Base-by-base conservation (phyloP, 257 asterid species). In the Primulina eburnea region DNA sequence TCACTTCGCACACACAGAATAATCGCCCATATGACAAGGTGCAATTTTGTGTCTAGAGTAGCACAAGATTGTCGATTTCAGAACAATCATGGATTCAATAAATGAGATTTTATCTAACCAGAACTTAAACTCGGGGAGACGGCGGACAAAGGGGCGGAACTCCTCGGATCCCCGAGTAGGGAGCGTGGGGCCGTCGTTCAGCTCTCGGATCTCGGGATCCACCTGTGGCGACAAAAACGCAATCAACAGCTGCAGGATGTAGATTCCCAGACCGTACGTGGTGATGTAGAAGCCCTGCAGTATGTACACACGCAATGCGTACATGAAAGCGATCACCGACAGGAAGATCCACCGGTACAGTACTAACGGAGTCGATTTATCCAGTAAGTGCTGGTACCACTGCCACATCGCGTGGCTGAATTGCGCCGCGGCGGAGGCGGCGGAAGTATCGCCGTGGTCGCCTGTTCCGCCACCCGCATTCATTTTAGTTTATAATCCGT, bases 141-240 rank as follows among this genome's bases (percentile, higher is more conserved):
- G 96, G 70, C 99, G 96, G 70, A 94, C 97, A 76, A 94, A 91
- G 65, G 99, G 99, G 72, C 34, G 34, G 34, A 32, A 32, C 34
- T 32, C 34, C 5, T 32, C 34, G 34, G 34, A 32, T 7, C 34
- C 99, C 47, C 90, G 95, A 53, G 95, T 86, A 40, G 99, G 99
- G 71, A 91, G 90, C 20, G 82, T 37, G 34, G 97, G 96, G 12
- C 89, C 99, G 61, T 80, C 93, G 14, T 26, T 32, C n/a, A 80
- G 72, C 30, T 65, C 79, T 68, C 89, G 86, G 78, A 88, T 77
- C 86, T 94, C 96, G 29, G 99, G 99, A 79, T 94, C 99, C 52
- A 94, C 97, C 85, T 91, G 96, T 58, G 97, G 99, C 60, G 99
- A 91, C 26, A 94, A 83, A 68, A 94, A 94, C 26, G 97, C 97